These are phyloP conservation scores for Malus hybrid DNA, from an alignment of 331 rosid genomes.

Conservation along the genomic window DNA sequence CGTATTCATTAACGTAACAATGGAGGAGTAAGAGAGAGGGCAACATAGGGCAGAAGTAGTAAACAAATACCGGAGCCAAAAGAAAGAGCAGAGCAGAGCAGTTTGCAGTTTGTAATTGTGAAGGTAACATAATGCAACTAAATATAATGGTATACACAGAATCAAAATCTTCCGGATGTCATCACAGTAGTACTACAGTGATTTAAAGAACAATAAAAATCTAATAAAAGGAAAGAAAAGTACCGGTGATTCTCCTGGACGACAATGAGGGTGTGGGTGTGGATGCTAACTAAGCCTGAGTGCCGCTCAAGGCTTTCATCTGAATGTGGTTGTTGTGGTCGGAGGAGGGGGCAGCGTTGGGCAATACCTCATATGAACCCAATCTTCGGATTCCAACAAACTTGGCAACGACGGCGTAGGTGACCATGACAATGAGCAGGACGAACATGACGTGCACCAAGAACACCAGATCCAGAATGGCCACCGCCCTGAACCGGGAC, in stretches of 20 bases:
- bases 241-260: background rate
- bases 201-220: background rate
- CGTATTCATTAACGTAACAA: background rate
- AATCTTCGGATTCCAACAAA: constrained; percentile 37
- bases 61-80: background rate
- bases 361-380: constrained; percentile 79
- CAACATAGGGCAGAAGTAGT: background rate
- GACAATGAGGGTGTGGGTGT: background rate
- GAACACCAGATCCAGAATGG: constrained; percentile 70
- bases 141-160: background rate
- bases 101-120: background rate
- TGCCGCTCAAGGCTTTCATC: constrained; percentile 89
- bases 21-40: background rate
- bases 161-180: background rate
- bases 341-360: constrained; percentile 21
- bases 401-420: constrained; percentile 42
- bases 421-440: constrained; percentile 37
- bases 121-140: background rate
- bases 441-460: constrained; percentile 55
- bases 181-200: background rate
- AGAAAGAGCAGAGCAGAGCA: background rate
- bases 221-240: background rate
- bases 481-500: constrained; percentile 71
- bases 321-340: constrained; percentile 45
- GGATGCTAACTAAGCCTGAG: constrained; percentile 56